These are phyloP conservation scores for Camellia sinensis DNA, from an alignment of 148 eudicot species.

Conservation along the genomic window DNA sequence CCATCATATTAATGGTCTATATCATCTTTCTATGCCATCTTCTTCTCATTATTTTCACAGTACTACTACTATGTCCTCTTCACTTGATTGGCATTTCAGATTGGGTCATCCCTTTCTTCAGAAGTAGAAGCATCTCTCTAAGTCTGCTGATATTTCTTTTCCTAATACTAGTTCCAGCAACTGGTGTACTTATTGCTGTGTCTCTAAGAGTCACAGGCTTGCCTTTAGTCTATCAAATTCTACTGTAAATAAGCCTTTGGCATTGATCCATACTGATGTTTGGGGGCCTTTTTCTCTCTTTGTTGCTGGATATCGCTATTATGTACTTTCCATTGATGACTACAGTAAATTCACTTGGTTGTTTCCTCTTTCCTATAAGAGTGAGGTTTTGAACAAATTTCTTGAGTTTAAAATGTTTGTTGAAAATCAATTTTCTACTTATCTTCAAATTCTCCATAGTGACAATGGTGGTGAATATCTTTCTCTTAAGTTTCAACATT, in stretches of 20 bases:
- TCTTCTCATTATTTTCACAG: not conserved
- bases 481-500: not conserved
- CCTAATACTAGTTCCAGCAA: fast-evolving
- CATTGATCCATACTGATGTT: not conserved
- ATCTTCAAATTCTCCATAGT: not conserved
- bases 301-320: not conserved
- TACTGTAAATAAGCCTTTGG: too few relatives aligned
- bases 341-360: not conserved
- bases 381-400: not conserved
- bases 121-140: not conserved
- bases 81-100: not conserved
- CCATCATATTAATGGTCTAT: not conserved
- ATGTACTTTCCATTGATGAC: not conserved
- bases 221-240: too few relatives aligned
- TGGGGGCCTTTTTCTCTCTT: not conserved
- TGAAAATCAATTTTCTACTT: not conserved
- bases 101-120: too few relatives aligned
- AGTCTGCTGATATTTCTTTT: not conserved
- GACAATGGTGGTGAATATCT: not conserved
- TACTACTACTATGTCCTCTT: not conserved
- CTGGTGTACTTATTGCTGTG: not conserved
- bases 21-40: not conserved
- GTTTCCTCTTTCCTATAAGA: not conserved
- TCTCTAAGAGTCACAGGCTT: not conserved
- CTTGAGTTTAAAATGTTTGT: not conserved